Percentiles rank a stretch among this genome's conserved stretches.
Evolutionary conservation across 768 basidiomycete genomes (phyloP).

Genomic region (Collybia sordida): DNA sequence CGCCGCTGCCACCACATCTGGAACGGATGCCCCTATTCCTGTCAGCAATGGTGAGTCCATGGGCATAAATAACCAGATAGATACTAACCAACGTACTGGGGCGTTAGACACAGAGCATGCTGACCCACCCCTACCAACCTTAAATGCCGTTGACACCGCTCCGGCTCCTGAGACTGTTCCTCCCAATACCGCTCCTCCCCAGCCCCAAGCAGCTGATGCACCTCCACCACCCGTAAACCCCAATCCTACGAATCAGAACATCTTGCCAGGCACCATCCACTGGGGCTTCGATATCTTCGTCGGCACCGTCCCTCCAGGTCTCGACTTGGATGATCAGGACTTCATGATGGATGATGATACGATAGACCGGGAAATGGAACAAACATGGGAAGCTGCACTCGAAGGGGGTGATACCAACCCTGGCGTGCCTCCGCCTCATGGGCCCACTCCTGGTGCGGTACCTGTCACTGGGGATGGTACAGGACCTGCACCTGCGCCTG

Average conservation of each 20-base stretch:
- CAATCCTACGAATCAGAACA: neutral
- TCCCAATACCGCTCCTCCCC: neutral
- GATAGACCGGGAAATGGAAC: neutral
- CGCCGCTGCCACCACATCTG: neutral
- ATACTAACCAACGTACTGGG: no score
- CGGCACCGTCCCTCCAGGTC: conserved; percentile 8
- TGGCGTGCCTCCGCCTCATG: neutral
- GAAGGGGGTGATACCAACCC: neutral
- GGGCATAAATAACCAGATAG: no score
- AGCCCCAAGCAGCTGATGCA: no score
- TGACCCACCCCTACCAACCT: no score
- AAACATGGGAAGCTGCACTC: neutral
- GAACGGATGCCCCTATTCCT: no score
- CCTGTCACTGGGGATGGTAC: neutral
- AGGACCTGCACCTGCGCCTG: neutral
- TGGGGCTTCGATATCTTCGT: conserved; percentile 42
- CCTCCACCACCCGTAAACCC: no score
- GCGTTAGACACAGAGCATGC: no score
- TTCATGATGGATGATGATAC: neutral
- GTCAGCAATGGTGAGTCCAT: no score
- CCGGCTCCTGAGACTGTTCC: neutral
- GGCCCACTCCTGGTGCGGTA: neutral
- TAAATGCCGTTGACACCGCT: neutral
- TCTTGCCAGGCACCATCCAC: conserved; percentile 23
- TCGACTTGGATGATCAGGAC: conserved; percentile 2